A percentile compares a stretch with the other conserved stretches of the same genome.
Evolutionary conservation across 164 flowering plant species (phyloP).

Genomic region (Akebia trifoliata): DNA sequence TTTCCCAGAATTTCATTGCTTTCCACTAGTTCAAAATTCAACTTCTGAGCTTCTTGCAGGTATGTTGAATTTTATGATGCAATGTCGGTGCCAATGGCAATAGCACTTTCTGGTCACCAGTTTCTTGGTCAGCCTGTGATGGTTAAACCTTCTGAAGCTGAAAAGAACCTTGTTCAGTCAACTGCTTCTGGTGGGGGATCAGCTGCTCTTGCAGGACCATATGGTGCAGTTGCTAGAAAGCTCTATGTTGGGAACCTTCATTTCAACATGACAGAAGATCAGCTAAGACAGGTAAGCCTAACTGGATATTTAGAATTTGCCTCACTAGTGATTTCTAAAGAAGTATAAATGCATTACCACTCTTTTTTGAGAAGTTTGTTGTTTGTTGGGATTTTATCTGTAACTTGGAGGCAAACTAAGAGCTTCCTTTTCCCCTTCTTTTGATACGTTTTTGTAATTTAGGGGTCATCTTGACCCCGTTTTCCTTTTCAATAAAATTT

Average conservation of each 20-base stretch:
- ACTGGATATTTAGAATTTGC: background rate
- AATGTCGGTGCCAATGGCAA: constrained; percentile 96
- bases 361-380: too few relatives aligned
- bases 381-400: too few relatives aligned
- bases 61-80: constrained; percentile 83
- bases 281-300: constrained; percentile 65
- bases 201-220: constrained; percentile 39
- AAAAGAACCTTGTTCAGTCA: constrained; percentile 91
- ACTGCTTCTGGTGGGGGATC: constrained; percentile 51
- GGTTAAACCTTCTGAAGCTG: constrained; percentile 93
- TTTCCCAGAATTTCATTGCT: constrained; percentile 25
- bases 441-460: too few relatives aligned
- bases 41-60: constrained; percentile 45
- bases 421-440: too few relatives aligned
- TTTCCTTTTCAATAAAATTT: too few relatives aligned
- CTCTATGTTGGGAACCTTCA: constrained; percentile 91
- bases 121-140: constrained; percentile 87
- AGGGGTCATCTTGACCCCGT: too few relatives aligned
- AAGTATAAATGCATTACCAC: background rate
- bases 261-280: constrained; percentile 86
- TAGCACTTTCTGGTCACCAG: constrained; percentile 88
- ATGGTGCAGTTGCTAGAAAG: constrained; percentile 74
- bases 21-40: background rate
- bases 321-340: background rate
- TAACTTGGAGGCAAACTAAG: too few relatives aligned